These are phyloP conservation scores for Pelargonium cotyledonis DNA, from an alignment of 441 rosid genomes.

Conservation along the genomic window DNA sequence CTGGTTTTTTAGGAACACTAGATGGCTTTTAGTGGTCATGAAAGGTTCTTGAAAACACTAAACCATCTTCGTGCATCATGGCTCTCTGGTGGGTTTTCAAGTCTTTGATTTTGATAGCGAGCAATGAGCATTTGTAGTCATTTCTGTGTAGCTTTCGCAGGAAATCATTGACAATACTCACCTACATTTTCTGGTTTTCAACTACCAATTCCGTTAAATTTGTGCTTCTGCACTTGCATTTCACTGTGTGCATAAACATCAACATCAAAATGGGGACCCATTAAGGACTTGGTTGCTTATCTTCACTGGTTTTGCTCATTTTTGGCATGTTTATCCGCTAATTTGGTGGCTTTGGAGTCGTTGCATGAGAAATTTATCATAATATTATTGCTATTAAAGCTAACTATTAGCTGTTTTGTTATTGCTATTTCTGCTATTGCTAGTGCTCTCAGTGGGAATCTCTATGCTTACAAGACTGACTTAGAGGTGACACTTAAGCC, in stretches of 20 bases:
- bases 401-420: neutral
- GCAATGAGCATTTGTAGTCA: neutral
- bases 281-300: neutral
- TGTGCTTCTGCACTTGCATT: neutral
- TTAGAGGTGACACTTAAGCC: neutral
- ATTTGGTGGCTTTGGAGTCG: neutral
- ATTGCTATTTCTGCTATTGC: neutral
- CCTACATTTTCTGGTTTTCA: neutral
- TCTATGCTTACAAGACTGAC: conserved; percentile 4
- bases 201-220: neutral
- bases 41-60: neutral
- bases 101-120: neutral
- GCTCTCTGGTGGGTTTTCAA: neutral
- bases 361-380: neutral
- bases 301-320: neutral
- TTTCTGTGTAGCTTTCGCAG: no score
- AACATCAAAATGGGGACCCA: neutral
- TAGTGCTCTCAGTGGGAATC: neutral
- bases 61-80: neutral
- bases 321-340: neutral
- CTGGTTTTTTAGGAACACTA: neutral
- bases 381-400: neutral
- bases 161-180: no score
- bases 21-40: neutral
- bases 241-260: neutral